Base-by-base conservation (phyloP, 2,329 filamentous ascomycete genomes). In the Colletotrichum karsti region DNA sequence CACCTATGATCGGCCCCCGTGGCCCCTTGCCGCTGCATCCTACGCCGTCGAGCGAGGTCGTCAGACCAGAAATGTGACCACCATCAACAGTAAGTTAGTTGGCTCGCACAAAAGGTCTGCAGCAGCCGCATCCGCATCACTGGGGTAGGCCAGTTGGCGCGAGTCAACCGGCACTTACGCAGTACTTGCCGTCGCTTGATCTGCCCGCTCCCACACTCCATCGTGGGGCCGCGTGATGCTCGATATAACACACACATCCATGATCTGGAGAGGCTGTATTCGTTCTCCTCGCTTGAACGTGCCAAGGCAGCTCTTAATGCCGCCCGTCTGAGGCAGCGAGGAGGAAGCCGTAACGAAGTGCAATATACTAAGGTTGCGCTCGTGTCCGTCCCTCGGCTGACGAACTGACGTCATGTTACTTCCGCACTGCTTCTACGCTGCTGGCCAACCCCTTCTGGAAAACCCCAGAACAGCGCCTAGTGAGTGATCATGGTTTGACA, bases 111-210 rank as follows among this genome's bases (percentile, higher is more conserved):
- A 50, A 50, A 63, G 35, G 20, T 56, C 59, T 42, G 26, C 35
- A 51, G 39, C 44, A 26, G 28, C 44, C 53, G 53, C 64, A 58
- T 67, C 24, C 51, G n/a, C n/a, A n/a, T n/a, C n/a, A n/a, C n/a
- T 41, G 53, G 64, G 64, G 39, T 64, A 22, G 22, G 60, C 53
- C 53, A 35, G 60, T 53, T 48, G 60, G 64, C 64, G 35, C 51
- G 64, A 67, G 64, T 67, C 64, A 67, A 65, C 46, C 59, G 59
- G 42, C 51, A 63, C 59, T 63, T 46, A 22, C 37, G 30, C 51
- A 35, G n/a, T n/a, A n/a, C n/a, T 44, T n/a, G n/a, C 59, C 51
- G 42, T 57, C 53, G 64, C 51, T 67, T 55, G 50, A 63, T 42
- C 58, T 67, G 42, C 20, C 63, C 35, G 53, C 51, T 35, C 59